Evolutionary conservation across 371 early-diverging fungal species (phyloP).

Genomic region (Gilbertella persicaria): DNA sequence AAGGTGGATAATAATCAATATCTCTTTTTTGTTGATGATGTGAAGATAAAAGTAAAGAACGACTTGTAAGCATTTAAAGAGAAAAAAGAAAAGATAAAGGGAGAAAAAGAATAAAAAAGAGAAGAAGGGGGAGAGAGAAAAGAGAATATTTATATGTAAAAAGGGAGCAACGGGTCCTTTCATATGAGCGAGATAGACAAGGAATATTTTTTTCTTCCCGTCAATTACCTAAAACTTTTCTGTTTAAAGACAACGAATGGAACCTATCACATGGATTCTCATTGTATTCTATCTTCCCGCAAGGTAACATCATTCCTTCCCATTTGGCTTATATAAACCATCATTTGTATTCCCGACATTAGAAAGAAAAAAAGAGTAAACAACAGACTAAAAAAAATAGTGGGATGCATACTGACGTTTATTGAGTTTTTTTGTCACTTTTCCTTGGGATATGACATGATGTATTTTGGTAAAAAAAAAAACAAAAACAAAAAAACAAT

Average conservation of each 20-base stretch:
- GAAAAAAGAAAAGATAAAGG: constrained; percentile 2
- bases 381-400: too few species aligned
- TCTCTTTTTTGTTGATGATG: not conserved
- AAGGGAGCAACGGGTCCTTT: constrained; percentile 36
- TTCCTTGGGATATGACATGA: too few species aligned
- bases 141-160: constrained; percentile 2
- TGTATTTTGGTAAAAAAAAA: not conserved
- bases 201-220: constrained; percentile 7
- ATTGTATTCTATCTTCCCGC: constrained; percentile 6
- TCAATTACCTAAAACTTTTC: constrained; percentile 14
- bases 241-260: not conserved
- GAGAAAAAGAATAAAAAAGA: constrained; percentile 3
- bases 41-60: constrained; percentile 9
- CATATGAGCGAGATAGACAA: constrained; percentile 8
- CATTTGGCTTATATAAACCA: not conserved
- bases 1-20: constrained; percentile 17
- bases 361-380: too few species aligned
- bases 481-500: not conserved
- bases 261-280: constrained; percentile 15
- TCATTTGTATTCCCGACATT: not conserved
- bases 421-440: too few species aligned
- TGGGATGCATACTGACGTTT: too few species aligned
- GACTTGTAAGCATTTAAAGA: constrained; percentile 10
- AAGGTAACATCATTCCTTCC: too few species aligned
- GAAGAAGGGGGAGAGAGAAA: not conserved